A percentile compares a stretch with the other conserved stretches of the same genome.
Conservation (phyloP, 2,329 filamentous ascomycete species). For the Blastomyces emzantsi region DNA sequence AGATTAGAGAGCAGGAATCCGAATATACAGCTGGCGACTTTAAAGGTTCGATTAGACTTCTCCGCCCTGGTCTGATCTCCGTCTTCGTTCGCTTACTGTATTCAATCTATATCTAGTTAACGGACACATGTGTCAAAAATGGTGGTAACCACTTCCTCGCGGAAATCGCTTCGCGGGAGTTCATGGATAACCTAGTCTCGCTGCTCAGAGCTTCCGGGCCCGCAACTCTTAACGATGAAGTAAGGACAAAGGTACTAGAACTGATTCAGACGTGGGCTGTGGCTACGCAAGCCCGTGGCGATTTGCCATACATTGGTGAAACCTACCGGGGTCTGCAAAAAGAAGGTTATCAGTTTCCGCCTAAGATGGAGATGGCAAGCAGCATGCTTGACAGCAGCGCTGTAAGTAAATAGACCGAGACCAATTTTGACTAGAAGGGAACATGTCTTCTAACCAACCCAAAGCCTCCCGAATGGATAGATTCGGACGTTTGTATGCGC, state of each 20-base stretch:
- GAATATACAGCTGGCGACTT: constrained; percentile 88
- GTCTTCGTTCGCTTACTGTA: constrained; percentile 9
- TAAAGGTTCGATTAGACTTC: constrained; percentile 54
- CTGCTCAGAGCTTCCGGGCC: constrained; percentile 70
- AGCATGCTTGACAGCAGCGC: constrained; percentile 97
- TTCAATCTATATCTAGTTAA: constrained; percentile 50
- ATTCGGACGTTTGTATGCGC: constrained; percentile 98
- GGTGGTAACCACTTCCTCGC: constrained; percentile 88
- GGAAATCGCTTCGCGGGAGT: constrained; percentile 93
- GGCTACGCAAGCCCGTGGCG: constrained; percentile 74
- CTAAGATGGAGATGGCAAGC: constrained; percentile 75
- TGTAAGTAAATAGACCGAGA: constrained; percentile 45
- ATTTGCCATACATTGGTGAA: constrained; percentile 77
- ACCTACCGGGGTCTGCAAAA: constrained; percentile 73
- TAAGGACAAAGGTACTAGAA: constrained; percentile 83
- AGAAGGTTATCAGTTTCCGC: constrained; percentile 85
- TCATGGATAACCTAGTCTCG: constrained; percentile 94
- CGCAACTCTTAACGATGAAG: constrained; percentile 70
- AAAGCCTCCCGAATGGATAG: constrained; percentile 91
- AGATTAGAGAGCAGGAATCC: constrained; percentile 97
- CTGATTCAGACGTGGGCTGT: constrained; percentile 89
- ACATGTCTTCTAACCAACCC: constrained; percentile 11
- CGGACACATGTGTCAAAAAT: constrained; percentile 98
- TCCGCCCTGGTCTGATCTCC: not conserved
- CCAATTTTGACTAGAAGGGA: not conserved